Percentiles rank a stretch among this genome's conserved stretches.
Conservation (phyloP, 441 rosid genomes). For the Kokia cookei region DNA sequence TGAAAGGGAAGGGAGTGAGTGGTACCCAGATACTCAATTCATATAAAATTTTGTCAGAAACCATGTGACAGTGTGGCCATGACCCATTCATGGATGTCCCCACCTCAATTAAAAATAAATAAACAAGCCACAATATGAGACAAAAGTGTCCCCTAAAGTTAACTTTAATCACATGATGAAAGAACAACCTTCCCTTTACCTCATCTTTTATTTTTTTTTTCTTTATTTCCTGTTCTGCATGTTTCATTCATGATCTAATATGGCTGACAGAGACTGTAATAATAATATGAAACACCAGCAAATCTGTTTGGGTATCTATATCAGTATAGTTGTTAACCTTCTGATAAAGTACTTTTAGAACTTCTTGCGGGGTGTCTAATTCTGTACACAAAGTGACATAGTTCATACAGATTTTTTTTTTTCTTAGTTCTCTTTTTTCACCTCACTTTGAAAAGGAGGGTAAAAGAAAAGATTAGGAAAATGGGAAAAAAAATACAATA, state of each 20-base stretch:
- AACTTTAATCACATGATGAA: slow-evolving; percentile 57
- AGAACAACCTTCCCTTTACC: slow-evolving; percentile 20
- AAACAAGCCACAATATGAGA: slow-evolving; percentile 53
- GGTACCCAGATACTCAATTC: slow-evolving; percentile 36
- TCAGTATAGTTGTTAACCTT: slow-evolving; percentile 17
- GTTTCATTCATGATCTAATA: slow-evolving; percentile 6
- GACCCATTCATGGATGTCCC: slow-evolving; percentile 31
- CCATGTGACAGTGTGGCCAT: slow-evolving; percentile 62
- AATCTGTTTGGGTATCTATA: slow-evolving; percentile 2
- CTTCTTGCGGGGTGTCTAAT: neutral
- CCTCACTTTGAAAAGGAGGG: slow-evolving; percentile 13
- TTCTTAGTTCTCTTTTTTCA: slow-evolving; percentile 7
- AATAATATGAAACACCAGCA: neutral
- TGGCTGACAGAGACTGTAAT: slow-evolving; percentile 16
- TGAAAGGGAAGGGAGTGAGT: slow-evolving; percentile 39
- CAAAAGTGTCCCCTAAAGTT: slow-evolving; percentile 43
- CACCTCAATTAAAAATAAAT: slow-evolving; percentile 16
- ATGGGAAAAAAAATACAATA: slow-evolving; percentile 11
- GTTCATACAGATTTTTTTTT: slow-evolving; percentile 1
- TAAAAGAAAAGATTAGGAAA: neutral
- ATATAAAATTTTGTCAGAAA: slow-evolving; percentile 35
- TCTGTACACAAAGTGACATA: neutral
- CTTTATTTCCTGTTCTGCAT: neutral
- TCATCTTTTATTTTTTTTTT: neutral
- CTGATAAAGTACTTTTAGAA: slow-evolving; percentile 1